phyloP scores from a whole-genome alignment of 805 yeast species.

The Saturnispora sanitii region DNA sequence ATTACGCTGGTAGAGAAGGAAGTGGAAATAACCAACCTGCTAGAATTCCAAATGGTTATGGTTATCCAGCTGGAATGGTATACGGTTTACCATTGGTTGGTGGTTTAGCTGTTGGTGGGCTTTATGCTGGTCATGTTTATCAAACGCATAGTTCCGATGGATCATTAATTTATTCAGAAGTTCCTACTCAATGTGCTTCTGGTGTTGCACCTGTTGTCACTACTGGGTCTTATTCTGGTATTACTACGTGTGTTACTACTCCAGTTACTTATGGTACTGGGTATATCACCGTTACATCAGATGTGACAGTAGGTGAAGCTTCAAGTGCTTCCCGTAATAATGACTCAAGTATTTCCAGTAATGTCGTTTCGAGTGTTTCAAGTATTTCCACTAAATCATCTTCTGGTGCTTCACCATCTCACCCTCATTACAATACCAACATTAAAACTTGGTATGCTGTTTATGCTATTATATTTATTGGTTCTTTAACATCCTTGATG shows the following conservation, averaged over 20 bases:
- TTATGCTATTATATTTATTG: constrained; percentile 23
- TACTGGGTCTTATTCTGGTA: constrained; percentile 5
- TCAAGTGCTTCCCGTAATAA: constrained; percentile 17
- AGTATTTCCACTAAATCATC: too few species aligned
- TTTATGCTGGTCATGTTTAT: constrained; percentile 9
- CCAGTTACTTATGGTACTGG: constrained; percentile 4
- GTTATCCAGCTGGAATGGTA: constrained; percentile 12
- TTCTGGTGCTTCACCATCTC: too few species aligned
- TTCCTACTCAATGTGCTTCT: constrained; percentile 10
- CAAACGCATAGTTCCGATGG: constrained; percentile 11
- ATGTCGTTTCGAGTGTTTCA: too few species aligned
- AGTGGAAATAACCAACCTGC: constrained; percentile 15
- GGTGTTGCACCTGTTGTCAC: neutral
- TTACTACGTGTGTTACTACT: constrained; percentile 5
- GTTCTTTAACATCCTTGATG: too few species aligned
- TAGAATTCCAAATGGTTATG: constrained; percentile 2
- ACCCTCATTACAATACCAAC: constrained; percentile 21
- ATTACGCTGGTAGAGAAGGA: constrained; percentile 3
- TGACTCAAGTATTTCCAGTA: neutral
- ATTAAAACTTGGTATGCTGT: constrained; percentile 22
- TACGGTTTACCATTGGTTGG: constrained; percentile 8
- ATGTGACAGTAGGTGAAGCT: constrained; percentile 16
- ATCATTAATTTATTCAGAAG: constrained; percentile 10
- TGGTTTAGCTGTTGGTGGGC: constrained; percentile 7
- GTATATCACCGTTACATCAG: constrained; percentile 9